phyloP scores from a whole-genome alignment of 306 rosid genomes.

The Trifolium pratense region DNA sequence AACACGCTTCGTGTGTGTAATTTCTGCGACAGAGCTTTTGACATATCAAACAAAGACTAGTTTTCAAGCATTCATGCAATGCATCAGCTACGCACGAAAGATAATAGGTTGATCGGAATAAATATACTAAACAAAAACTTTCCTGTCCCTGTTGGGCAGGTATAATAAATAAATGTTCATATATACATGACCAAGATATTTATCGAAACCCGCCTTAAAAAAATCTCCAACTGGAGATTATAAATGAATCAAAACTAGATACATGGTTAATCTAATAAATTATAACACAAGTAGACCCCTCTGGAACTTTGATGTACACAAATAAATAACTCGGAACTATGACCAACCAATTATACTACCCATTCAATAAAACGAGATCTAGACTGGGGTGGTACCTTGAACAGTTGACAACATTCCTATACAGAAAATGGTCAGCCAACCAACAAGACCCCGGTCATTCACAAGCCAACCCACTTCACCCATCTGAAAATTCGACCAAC shows the following conservation, averaged over 20 bases:
- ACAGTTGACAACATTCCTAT: constrained; percentile 2
- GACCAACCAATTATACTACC: constrained; percentile 51
- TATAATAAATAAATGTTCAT: constrained; percentile 27
- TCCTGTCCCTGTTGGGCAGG: constrained; percentile 20
- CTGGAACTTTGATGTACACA: constrained; percentile 61
- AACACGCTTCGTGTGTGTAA: not conserved
- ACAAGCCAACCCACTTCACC: constrained; percentile 98
- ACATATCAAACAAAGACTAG: not conserved
- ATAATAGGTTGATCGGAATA: constrained; percentile 20
- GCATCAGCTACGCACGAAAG: constrained; percentile 13
- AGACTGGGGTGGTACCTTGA: not conserved
- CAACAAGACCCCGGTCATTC: constrained; percentile 30
- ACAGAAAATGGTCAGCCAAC: constrained; percentile 37
- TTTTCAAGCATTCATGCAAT: not conserved
- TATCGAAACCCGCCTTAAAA: constrained; percentile 41
- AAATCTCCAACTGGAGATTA: constrained; percentile 49
- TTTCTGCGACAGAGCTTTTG: not conserved
- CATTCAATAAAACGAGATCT: constrained; percentile 27
- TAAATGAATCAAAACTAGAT: constrained; percentile 60
- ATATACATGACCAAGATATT: constrained; percentile 53
- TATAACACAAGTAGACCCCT: constrained; percentile 53
- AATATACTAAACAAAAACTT: constrained; percentile 32
- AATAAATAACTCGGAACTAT: constrained; percentile 45
- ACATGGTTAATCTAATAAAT: constrained; percentile 57
- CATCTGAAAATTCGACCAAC: constrained; percentile 89